phyloP scores from a whole-genome alignment of 495 filamentous ascomycete genomes.

The Trichoderma erinaceum region DNA sequence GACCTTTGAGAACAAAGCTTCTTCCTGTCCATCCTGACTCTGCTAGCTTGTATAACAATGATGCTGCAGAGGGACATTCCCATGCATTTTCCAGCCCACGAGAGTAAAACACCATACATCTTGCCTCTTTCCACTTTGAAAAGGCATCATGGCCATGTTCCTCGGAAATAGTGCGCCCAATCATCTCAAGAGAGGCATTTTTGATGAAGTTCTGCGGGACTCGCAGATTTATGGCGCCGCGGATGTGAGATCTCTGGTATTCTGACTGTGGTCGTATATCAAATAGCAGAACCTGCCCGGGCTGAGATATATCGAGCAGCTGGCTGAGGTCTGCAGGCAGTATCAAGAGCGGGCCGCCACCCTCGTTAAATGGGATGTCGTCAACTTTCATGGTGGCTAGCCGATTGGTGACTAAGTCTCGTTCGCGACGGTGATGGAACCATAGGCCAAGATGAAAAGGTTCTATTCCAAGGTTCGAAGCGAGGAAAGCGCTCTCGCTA shows the following conservation, averaged over 20 bases:
- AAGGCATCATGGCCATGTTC: conserved; percentile 39
- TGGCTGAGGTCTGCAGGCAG: conserved; percentile 42
- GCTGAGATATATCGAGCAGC: conserved; percentile 40
- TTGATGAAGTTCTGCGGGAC: conserved; percentile 38
- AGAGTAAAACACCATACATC: conserved; percentile 46
- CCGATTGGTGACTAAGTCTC: conserved; percentile 33
- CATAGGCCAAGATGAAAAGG: conserved; percentile 31
- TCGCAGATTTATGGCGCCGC: conserved; percentile 42
- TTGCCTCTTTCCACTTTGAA: conserved; percentile 37
- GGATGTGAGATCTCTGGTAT: conserved; percentile 43
- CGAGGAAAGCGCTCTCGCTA: conserved; percentile 33
- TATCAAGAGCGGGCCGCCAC: conserved; percentile 35
- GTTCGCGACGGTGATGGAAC: conserved; percentile 41
- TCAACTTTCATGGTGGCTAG: conserved; percentile 33
- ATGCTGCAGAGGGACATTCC: conserved; percentile 41
- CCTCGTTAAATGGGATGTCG: conserved; percentile 23
- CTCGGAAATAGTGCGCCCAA: conserved; percentile 42
- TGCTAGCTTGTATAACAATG: conserved; percentile 34
- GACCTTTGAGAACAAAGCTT: conserved; percentile 44
- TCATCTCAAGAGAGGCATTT: conserved; percentile 40
- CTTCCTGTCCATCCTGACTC: conserved; percentile 39
- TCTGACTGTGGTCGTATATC: conserved; percentile 38
- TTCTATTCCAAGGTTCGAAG: conserved; percentile 38
- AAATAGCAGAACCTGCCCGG: conserved; percentile 38
- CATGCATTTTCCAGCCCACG: conserved; percentile 38